Evolutionary conservation across 352 stramenopile species (phyloP).

Genomic region (Phytophthora capsici): DNA sequence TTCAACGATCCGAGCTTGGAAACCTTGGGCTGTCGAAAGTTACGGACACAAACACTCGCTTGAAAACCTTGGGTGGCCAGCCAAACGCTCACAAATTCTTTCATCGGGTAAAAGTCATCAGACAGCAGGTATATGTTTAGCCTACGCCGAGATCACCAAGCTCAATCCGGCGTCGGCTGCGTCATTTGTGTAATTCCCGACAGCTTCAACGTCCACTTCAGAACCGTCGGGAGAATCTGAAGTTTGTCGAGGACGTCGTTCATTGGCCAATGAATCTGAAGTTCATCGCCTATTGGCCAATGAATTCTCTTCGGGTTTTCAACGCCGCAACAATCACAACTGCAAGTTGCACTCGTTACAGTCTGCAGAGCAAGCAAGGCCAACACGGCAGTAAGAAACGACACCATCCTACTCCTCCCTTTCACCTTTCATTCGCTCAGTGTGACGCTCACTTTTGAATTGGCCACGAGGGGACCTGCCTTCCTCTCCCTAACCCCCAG

Average conservation of each 20-base stretch:
- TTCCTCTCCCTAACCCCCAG: background rate
- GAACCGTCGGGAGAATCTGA: conserved; percentile 32
- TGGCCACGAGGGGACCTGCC: conserved; percentile 2
- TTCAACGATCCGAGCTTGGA: no score
- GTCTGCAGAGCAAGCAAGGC: background rate
- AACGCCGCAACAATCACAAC: background rate
- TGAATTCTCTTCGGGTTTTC: background rate
- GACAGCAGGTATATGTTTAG: no score
- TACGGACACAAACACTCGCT: no score
- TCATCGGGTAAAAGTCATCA: no score
- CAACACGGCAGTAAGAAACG: conserved; percentile 4
- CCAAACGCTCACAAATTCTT: no score
- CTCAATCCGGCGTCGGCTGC: conserved; percentile 50
- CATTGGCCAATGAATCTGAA: background rate
- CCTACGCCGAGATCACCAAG: no score
- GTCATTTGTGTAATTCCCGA: conserved; percentile 55
- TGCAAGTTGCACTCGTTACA: background rate
- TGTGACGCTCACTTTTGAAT: conserved; percentile 25
- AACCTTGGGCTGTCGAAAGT: no score
- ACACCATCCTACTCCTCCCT: background rate
- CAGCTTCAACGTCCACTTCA: conserved; percentile 61
- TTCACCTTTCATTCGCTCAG: background rate
- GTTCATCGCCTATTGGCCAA: conserved; percentile 11
- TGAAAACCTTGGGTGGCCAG: no score
- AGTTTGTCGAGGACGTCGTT: background rate